Percentiles rank a stretch among this genome's conserved stretches.
These are phyloP conservation scores for Gossypium raimondii DNA, from an alignment of 345 rosid species.

Conservation along the genomic window DNA sequence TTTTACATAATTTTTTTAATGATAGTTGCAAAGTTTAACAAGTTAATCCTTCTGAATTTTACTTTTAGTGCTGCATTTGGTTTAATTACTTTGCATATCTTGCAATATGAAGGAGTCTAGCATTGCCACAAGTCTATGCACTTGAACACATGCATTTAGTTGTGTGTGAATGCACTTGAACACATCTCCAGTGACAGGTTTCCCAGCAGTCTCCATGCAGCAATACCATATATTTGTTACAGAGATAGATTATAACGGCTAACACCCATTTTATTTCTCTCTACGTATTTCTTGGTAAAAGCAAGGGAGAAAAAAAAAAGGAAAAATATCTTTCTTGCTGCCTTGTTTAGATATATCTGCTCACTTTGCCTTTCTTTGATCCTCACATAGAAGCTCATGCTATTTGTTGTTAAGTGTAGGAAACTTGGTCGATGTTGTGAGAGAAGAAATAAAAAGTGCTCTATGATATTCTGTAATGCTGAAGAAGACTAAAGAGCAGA, in stretches of 20 bases:
- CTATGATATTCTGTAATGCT: background rate
- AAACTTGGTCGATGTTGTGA: background rate
- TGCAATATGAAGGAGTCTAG: background rate
- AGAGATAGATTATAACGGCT: background rate
- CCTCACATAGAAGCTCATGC: background rate
- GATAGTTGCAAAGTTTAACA: background rate
- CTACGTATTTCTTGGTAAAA: too few species aligned
- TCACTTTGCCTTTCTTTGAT: background rate
- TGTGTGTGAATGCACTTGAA: background rate
- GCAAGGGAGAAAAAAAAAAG: background rate
- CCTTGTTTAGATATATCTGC: background rate
- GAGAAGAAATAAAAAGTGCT: slow-evolving; percentile 16
- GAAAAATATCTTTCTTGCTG: background rate
- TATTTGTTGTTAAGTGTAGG: slow-evolving; percentile 7
- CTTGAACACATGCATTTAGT: background rate
- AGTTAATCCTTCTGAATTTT: background rate
- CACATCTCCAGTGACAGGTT: background rate
- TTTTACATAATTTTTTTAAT: background rate
- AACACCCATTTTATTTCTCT: background rate
- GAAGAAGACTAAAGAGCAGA: background rate
- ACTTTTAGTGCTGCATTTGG: background rate
- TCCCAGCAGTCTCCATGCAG: background rate
- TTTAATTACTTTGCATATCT: background rate
- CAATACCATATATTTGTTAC: background rate
- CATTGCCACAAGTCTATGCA: background rate